These are phyloP conservation scores for Russula vinacea DNA, from an alignment of 768 basidiomycete species.

Conservation along the genomic window DNA sequence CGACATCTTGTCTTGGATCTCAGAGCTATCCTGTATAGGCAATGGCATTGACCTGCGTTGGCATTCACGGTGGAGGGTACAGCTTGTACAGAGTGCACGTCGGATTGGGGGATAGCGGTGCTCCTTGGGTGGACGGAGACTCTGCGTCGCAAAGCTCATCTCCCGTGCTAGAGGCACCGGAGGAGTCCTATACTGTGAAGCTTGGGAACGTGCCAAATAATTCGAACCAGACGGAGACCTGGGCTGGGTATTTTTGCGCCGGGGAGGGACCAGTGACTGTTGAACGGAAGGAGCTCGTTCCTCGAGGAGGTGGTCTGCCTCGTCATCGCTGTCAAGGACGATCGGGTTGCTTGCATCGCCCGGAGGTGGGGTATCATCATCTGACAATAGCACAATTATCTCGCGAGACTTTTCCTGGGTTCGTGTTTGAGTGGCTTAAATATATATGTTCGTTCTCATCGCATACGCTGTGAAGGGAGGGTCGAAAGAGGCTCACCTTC, in stretches of 20 bases:
- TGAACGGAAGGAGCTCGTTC: neutral
- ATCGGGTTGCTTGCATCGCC: slow-evolving; percentile 24
- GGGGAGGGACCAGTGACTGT: neutral
- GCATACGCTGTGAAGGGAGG: neutral
- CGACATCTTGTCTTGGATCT: neutral
- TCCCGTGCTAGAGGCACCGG: neutral
- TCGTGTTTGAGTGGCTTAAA: slow-evolving; percentile 2
- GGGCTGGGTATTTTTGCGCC: neutral
- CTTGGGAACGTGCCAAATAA: neutral
- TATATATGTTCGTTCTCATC: slow-evolving; percentile 1
- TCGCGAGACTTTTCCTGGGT: neutral
- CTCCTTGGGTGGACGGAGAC: neutral
- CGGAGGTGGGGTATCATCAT: slow-evolving; percentile 7
- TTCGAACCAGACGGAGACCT: slow-evolving; percentile 5
- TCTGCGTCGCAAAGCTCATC: neutral
- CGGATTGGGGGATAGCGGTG: neutral
- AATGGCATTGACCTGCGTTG: neutral
- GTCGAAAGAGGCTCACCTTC: slow-evolving; percentile 7
- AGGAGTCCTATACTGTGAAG: neutral
- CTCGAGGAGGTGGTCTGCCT: neutral
- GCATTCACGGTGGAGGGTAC: neutral
- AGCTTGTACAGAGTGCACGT: neutral
- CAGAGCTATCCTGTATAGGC: neutral
- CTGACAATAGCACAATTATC: slow-evolving; percentile 17
- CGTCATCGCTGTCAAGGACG: slow-evolving; percentile 23